Base-by-base conservation (phyloP, 495 filamentous ascomycete genomes). In the Durotheca rogersii region DNA sequence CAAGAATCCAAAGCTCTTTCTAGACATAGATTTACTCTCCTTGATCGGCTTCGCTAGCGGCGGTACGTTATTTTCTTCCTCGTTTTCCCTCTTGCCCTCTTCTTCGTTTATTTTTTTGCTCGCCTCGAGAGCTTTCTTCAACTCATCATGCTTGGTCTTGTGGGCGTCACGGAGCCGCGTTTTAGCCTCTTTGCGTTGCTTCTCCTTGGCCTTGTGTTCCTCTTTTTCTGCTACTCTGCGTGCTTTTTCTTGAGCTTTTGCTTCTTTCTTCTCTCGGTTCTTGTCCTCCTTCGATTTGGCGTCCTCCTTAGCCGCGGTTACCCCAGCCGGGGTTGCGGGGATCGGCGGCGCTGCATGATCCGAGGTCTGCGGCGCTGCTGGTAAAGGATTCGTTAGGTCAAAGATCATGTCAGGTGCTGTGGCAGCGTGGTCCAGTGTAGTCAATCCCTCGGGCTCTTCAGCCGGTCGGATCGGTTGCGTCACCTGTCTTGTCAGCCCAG, bases 161-260 rank as follows among this genome's bases (percentile, higher is more conserved):
- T 61, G 60, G 11, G 61, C 53, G 38, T 74, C 71, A 6, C 70
- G 67, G 16, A 61, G 19, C 42, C 60, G 58, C 1, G 58, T 48
- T 4, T 57, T 55, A 4, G 56, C 54, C 19, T 78, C 72, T 25
- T 61, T 57, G 15, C 66, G 69, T 51, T 71, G 62, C 51, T 74
- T 75, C 31, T 72, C 68, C 17, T 87, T 82, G 7, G 77, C 59
- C 21, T 87, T 86, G 53, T 83, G 86, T 46, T 81, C 75, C 30
- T 81, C 81, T 51, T 81, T 80, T 55, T 86, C 80, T 1, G 81
- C 79, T 7, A 51, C 15, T 14, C 58, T 66, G 7, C 53, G 56
- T 3, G 73, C 76, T 59, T 83, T 88, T 44, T 81, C 76, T 44
- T 72, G 74, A 29, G 86, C 85, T 57, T 86, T 91, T 17, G 85